Base-by-base conservation (phyloP, 208 protist species). In the Wallacemonas sp. region DNA sequence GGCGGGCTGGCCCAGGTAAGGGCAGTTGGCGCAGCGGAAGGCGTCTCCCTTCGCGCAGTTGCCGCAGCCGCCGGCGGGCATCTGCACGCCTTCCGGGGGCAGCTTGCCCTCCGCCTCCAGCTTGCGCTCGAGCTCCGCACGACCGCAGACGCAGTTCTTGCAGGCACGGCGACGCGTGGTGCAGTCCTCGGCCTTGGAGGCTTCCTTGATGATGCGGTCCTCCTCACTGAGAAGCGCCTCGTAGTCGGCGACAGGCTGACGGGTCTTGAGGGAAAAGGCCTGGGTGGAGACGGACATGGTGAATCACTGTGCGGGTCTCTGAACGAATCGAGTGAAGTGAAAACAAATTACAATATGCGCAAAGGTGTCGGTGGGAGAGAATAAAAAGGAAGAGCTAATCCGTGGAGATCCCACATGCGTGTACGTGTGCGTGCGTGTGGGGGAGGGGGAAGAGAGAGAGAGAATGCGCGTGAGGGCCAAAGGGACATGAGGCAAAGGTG, bases 11-110 rank as follows among this genome's bases (percentile, higher is more conserved):
- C 91, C 91, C 12, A 93, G 83, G 64, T 80, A 96, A 1, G 91
- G 91, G 75, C 91, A 96, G 38, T 67, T 76, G 27, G 92, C 92
- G 53, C 92, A 97, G 65, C 92, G 89, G 62, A 97, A 97, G 17
- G 92, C 92, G 52, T 97, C 92, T 1, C 92, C 92, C 55, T 85
- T 83, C 2, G 87, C 66, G 68, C 92, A 97, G 73, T 90, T 94
- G 33, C 92, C 92, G 27, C 91, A 96, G 10, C 91, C 89, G 57
- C 89, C 89, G 5, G 79, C 15, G 1, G 89, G 89, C 73, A 86
- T 80, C 53, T 75, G 29, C 4, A 75, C 36, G 29, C 53, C 78
- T 19, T 81, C 76, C 19, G 67, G 58, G 12, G 64, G 42, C 4
- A 80, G 36, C 61, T 82, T 80, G 10, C 79, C 82, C 45, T 78